Evolutionary conservation across 2,329 filamentous ascomycete genomes (phyloP).

Genomic region (Fusarium chlamydosporum): DNA sequence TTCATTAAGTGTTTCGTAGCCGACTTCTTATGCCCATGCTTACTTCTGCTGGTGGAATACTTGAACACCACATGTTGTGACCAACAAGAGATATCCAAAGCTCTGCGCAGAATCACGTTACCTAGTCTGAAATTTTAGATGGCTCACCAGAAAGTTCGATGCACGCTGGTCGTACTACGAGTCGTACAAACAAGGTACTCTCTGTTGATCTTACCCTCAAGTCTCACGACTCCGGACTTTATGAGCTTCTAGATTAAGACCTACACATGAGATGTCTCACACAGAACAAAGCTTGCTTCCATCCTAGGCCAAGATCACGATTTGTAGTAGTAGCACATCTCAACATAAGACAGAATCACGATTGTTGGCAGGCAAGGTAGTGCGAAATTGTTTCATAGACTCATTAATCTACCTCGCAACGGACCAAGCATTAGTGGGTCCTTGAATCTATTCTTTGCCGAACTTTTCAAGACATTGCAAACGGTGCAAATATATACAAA

Average conservation of each 20-base stretch:
- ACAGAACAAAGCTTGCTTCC: slow-evolving; percentile 23
- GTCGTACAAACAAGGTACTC: slow-evolving; percentile 22
- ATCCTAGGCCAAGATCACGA: slow-evolving; percentile 12
- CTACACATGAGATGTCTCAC: slow-evolving; percentile 14
- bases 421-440: not conserved
- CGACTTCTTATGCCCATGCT: not conserved
- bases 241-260: slow-evolving; percentile 20
- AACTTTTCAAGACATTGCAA: slow-evolving; percentile 4
- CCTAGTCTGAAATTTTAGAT: slow-evolving; percentile 2
- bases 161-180: slow-evolving; percentile 3
- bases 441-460: slow-evolving; percentile 8
- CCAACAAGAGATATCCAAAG: not conserved
- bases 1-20: not conserved
- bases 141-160: slow-evolving; percentile 16
- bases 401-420: slow-evolving; percentile 28
- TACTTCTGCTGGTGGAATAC: not conserved
- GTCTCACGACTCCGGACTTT: slow-evolving; percentile 35
- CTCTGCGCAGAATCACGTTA: not conserved
- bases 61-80: not conserved
- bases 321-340: slow-evolving; percentile 7
- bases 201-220: slow-evolving; percentile 3
- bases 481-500: slow-evolving; percentile 32
- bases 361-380: slow-evolving; percentile 13
- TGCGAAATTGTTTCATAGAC: slow-evolving; percentile 8
- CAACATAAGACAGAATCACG: slow-evolving; percentile 17